Base-by-base conservation (phyloP, 345 rosid genomes). In the Gossypium australe region DNA sequence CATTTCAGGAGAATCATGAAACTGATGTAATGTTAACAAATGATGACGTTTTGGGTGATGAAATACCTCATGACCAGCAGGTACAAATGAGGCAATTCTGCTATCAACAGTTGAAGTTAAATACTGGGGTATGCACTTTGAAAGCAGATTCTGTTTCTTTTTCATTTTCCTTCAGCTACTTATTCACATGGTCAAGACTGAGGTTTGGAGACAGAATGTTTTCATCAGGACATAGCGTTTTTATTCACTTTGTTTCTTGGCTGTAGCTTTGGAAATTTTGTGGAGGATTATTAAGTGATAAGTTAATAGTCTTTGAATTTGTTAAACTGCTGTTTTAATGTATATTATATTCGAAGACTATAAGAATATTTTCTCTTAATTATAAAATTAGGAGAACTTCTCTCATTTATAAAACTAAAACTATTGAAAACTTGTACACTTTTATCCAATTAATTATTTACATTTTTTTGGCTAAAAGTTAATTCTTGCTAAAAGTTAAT, bases 11-110 rank as follows among this genome's bases (percentile, higher is more conserved):
- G 62, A 85, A 85, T 80, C 85, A 75, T 65, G 96, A 83, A 78
- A 72, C 79, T 47, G 89, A 85, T 73, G 85, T 76, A 13, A 66
- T 64, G 66, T 87, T 95, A 96, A 90, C 98, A 64, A 95, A 93
- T 90, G 96, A 95, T 85, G 98, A 95, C 82, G 77, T 93, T 79
- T 82, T 95, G 78, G 99, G 99, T 20, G 99, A 95, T 85, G 97
- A 95, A 83, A 89, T 95, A 81, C 99, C 98, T 73, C 49, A 57
- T 45, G 96, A 93, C 71, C 99, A 95, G 87, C 84, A 73, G 81
- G 84, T 87, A 78, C 78, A 77, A 24, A 64, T 89, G 80, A 88
- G 90, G 44, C 78, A 58, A 2, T 87, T 87, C 75, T 93, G 97
- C 87, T 91, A 88, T 79, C 89, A 81, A 79, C 80, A 80, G 25